These are phyloP conservation scores for Geotrichum histeridarum DNA, from an alignment of 1,139 yeast species.

Conservation along the genomic window DNA sequence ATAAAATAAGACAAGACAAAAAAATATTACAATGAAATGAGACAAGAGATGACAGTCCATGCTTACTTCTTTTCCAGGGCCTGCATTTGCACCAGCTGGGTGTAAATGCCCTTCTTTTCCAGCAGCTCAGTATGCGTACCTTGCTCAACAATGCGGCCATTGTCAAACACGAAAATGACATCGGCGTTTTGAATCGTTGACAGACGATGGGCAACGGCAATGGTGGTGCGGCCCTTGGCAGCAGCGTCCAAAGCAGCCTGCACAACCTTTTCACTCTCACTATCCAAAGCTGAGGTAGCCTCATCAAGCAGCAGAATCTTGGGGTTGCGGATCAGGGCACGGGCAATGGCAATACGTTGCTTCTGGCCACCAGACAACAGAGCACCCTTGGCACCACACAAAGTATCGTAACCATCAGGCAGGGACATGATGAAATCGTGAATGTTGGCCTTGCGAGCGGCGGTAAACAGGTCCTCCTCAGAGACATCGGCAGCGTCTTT, in stretches of 20 bases:
- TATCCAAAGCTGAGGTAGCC: conserved; percentile 78
- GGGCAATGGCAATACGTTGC: conserved; percentile 72
- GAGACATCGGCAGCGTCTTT: conserved; percentile 43
- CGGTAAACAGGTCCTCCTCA: conserved; percentile 46
- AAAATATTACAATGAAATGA: neutral
- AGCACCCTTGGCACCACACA: conserved; percentile 77
- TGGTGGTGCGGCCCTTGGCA: conserved; percentile 72
- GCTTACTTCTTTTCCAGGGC: conserved; percentile 1
- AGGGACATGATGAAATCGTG: conserved; percentile 68
- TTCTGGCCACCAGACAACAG: conserved; percentile 83
- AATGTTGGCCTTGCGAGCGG: conserved; percentile 77
- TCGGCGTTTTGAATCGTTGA: conserved; percentile 93
- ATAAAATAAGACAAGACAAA: neutral
- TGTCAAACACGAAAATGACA: conserved; percentile 70
- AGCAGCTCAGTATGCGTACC: conserved; percentile 46
- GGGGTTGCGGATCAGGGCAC: conserved; percentile 69
- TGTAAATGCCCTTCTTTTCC: conserved; percentile 38
- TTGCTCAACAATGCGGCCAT: conserved; percentile 70
- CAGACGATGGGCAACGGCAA: conserved; percentile 84
- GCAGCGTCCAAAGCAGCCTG: conserved; percentile 54
- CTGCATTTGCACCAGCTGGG: conserved; percentile 41
- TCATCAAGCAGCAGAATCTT: conserved; percentile 64
- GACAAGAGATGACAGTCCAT: neutral
- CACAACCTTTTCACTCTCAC: conserved; percentile 75
- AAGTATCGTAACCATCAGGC: conserved; percentile 78